phyloP scores from a whole-genome alignment of 2,329 filamentous ascomycete genomes.

The Sporothrix pseudoabietina region DNA sequence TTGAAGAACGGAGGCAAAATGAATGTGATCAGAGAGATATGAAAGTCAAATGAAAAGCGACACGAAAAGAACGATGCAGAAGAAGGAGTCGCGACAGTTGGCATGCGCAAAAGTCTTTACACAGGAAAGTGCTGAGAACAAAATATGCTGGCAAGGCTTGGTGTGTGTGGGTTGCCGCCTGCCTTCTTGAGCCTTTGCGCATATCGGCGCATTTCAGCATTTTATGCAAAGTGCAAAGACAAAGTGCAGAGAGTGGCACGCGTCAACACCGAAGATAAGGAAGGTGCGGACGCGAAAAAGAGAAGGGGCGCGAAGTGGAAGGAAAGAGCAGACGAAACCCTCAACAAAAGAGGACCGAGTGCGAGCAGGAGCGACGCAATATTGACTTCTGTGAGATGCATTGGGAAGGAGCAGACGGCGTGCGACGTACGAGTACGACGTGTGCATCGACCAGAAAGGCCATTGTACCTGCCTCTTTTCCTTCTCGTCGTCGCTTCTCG shows the following conservation, averaged over 20 bases:
- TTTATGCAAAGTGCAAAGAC: neutral
- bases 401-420: slow-evolving; percentile 6
- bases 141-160: neutral
- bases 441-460: neutral
- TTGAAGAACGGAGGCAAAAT: neutral
- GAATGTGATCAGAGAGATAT: neutral
- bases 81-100: neutral
- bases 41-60: neutral
- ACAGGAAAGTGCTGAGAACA: neutral
- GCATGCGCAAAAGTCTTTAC: neutral
- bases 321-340: neutral
- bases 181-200: neutral
- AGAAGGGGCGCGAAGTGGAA: neutral
- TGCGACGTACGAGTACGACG: neutral
- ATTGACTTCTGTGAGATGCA: neutral
- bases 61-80: neutral
- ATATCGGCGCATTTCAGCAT: neutral
- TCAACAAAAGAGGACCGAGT: neutral
- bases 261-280: neutral
- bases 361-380: neutral
- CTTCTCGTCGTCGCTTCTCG: neutral
- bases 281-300: neutral
- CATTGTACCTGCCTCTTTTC: neutral
- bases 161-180: neutral
- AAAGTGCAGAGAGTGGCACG: too few species aligned